Base-by-base conservation (phyloP, 176 grass and related monocot genomes). In the Raddia guianensis region DNA sequence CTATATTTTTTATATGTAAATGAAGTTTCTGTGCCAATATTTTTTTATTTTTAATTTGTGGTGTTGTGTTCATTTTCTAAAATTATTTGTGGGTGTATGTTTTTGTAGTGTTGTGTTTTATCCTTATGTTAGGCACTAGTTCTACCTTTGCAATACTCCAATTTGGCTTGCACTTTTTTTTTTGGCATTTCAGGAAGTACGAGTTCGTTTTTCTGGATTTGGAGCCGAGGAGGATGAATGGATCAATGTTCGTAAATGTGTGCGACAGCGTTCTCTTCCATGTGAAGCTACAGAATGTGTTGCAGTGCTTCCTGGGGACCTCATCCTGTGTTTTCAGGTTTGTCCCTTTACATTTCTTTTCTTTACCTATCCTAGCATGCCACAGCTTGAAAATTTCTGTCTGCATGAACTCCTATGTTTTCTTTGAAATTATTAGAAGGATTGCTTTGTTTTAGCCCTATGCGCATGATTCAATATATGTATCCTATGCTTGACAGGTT, bases 261-360 rank as follows among this genome's bases (percentile, higher is more conserved):
- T 94, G 64, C 83, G 89, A 15, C 89, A 89, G 47, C 86, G 89
- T 42, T 94, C 92, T 70, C 92, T 94, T 85, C 92, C 92, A 59
- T 94, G 92, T 40, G 92, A 91, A 82, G 75, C 89, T 32, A 83
- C 87, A 51, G 92, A 94, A 89, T 94, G 92, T 70, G 81, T 89
- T 80, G 92, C 89, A 7, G 92, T 94, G 50, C 89, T 91, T 89
- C 92, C 89, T 56, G 87, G 92, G 44, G 92, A 94, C 5, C 92
- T 91, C 57, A 94, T 94, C 62, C 92, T 91, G 66, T 94, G 92
- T 66, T 94, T 94, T 58, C 92, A 94, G 92, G 92, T 94, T 45
- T 66, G 0, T 59, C 35, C 60, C 57, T 21, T 66, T 76, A 70
- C 5, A 74, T 45, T 10, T 59, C 40, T 47, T 50, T 57, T 46